Conservation (phyloP, 306 rosid species). For the Sechiopsis laciniata region DNA sequence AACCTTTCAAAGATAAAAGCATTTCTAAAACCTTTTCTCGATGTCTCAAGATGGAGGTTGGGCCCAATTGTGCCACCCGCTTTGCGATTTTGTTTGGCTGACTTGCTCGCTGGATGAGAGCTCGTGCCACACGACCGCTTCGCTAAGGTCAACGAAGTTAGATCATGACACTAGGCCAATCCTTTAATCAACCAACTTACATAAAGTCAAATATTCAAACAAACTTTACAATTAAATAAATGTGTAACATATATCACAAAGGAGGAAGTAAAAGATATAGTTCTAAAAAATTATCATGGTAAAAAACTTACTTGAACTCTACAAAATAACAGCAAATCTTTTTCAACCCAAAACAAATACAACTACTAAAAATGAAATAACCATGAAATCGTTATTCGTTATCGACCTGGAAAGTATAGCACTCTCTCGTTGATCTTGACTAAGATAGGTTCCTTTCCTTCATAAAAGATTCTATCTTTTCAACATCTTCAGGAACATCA, state of each 20-base stretch:
- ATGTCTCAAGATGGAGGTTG: too few species aligned
- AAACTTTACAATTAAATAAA: conserved; percentile 3
- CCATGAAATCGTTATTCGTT: neutral
- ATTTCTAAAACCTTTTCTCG: too few species aligned
- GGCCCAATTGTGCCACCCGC: too few species aligned
- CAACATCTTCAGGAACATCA: conserved; percentile 84
- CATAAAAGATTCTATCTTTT: conserved; percentile 73
- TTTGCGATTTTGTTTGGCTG: too few species aligned
- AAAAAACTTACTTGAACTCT: neutral
- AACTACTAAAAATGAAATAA: neutral
- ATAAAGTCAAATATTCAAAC: too few species aligned
- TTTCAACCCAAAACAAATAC: neutral
- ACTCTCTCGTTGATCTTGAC: neutral
- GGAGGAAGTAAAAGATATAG: neutral
- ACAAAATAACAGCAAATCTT: neutral
- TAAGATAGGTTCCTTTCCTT: conserved; percentile 60
- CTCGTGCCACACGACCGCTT: too few species aligned
- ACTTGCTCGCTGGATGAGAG: too few species aligned
- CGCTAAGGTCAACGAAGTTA: too few species aligned
- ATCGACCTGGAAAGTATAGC: neutral
- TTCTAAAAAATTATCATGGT: neutral
- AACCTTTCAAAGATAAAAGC: too few species aligned
- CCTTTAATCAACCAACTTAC: neutral
- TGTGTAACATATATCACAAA: neutral
- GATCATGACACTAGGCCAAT: neutral